Evolutionary conservation across 768 basidiomycete genomes (phyloP), one percentile per base, ranked within the genome.

Genomic region (Scleroderma citrinum): DNA sequence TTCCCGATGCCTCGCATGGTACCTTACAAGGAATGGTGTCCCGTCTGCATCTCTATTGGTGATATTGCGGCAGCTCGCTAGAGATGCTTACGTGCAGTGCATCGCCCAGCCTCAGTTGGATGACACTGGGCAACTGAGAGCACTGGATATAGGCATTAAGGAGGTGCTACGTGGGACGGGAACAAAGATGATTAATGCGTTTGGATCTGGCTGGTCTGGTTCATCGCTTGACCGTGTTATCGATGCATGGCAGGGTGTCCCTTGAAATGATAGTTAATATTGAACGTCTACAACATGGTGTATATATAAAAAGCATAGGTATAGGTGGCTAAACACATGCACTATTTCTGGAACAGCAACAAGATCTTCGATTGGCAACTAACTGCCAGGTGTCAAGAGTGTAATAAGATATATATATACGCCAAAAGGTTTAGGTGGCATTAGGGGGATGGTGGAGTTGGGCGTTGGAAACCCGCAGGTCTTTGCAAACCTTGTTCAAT

Each of bases 141-240:
- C 55, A n/a, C 62, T 76, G 23, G 74, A 76, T 31, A 62, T 62
- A 17, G 85, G 83, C 0, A 92, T 98, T 53, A 84, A 81, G 57
- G 87, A 94, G 60, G 91, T 96, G 8, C 62, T 96, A 52, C 87
- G 92, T 59, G 80, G 82, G 0, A 87, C 93, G 0, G 94, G 94
- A 2, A 80, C 81, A 0, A 92, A 89, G 59, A 78, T 88, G 76
- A 81, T 80, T 19, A 81, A 82, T 5, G 74, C 78, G 11, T 64
- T 85, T 21, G 85, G 82, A 3, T 77, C 81, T 0, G 87, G 85
- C 7, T 90, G 87, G 87, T 77, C 80, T n/a, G 74, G 80, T 13
- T 71, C 77, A 46, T 83, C 81, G 4, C 59, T 90, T 50, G 79
- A 85, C 56, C 83, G 87, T 49, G 71, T 88, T 24, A 70, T 87